Base-by-base conservation (phyloP, 305 asterid genomes). In the Lippia alba region DNA sequence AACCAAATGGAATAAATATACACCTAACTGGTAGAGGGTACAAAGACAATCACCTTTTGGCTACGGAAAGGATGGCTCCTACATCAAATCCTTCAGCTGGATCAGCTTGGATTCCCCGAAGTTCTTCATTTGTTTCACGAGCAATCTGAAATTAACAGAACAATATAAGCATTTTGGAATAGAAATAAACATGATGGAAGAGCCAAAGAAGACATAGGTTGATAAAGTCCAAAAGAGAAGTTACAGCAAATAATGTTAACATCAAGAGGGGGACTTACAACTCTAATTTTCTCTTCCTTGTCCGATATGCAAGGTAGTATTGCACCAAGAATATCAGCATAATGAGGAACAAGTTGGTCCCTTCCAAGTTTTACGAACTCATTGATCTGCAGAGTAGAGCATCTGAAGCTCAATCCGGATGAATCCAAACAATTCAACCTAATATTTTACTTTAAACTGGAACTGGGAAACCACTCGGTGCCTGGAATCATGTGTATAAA, bases 341-440 rank as follows among this genome's bases (percentile, higher is more conserved):
- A 95, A 79, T 95, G 86, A 66, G 94, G 97, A 81, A 95, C 96
- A 65, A 95, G 94, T 73, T 92, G 99, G 80, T 95, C 97, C 66
- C 99, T 95, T 73, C 98, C 98, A 85, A 95, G 99, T 87, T 92
- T 95, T 68, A 95, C 99, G 80, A 95, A 95, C 82, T 95, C 99
- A 57, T 89, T 84, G 66, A 92, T 91, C 99, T 95, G 89, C 78
- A 81, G 19, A 71, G 40, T 10, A 66, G 66, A 70, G 76, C 39
- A 59, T 61, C 41, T 56, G 58, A 68, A 74, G 66, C 74, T 70
- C 75, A 67, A 36, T 64, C 67, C 24, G 44, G 68, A 73, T 64
- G 79, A 74, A 63, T 73, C 56, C 41, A 77, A 61, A 72, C 30
- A 62, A 71, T 51, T 72, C 56, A 24, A 40, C 40, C 32, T 56